Base-by-base conservation (phyloP, 1,284 basidiomycete genomes). In the Ustilago sp. region DNA sequence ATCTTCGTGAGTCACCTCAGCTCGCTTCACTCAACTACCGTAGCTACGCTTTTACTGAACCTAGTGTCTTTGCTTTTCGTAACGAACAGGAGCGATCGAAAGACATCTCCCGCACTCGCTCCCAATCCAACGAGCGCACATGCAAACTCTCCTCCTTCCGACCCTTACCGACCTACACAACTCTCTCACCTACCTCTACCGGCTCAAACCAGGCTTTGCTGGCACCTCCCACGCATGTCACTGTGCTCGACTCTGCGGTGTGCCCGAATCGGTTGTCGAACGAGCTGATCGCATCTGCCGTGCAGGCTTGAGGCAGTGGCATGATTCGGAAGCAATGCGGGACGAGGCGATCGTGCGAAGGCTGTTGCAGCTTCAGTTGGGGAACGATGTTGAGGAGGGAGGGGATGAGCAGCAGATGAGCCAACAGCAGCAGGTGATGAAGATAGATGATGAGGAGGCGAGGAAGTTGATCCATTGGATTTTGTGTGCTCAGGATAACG, bases 181-280 rank as follows among this genome's bases (percentile, higher is more conserved):
- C 45, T 61, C 60, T 9, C 70, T 77, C 50, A 77, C 67, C 4
- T 77, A 67, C 51, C 67, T 77, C 31, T 77, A 73, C 38, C 70
- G 70, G 0, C 66, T 77, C 17, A 58, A 60, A 7, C 66, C 70
- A 17, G 75, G 75, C 1, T 73, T 77, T 19, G 70, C 75, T 0
- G 54, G 67, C 45, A 63, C 67, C 0, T 73, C 69, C 12, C 67
- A 73, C 32, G 75, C 75, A 11, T 54, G 54, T 38, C 75, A 77
- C 64, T 77, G 75, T 39, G 75, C 75, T 5, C 60, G 65, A 28
- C 54, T 74, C 31, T 74, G 75, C 61, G 75, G 75, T 8, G 75
- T 77, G 1, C 75, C 75, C 34, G 58, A 67, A 19, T 47, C 52
- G 3, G 75, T 77, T 2, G 70, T 77, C 3, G 59, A 70, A 34